Evolutionary conservation across 148 eudicot genomes (phyloP).

Genomic region (Simmondsia chinensis): DNA sequence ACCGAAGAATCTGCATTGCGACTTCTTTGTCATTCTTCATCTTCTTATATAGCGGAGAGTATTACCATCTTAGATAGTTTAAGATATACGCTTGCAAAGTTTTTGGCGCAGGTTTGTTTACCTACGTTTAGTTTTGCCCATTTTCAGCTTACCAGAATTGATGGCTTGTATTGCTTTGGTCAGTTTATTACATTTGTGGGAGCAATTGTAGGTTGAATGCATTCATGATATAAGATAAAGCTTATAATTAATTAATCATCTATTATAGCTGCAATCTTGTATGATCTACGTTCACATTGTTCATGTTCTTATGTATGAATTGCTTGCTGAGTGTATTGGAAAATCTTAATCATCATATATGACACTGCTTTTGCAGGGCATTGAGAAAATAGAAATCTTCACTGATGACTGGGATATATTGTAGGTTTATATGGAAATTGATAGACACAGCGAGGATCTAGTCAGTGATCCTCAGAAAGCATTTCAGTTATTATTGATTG

Average conservation of each 20-base stretch:
- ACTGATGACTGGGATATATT: too few relatives aligned
- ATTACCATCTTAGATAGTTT: conserved; percentile 58
- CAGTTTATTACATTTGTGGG: not conserved
- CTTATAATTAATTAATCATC: too few relatives aligned
- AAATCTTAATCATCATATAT: too few relatives aligned
- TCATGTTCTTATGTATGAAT: too few relatives aligned
- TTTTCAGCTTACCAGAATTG: not conserved
- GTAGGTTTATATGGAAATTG: conserved; percentile 78
- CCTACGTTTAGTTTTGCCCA: not conserved
- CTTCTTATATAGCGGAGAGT: conserved; percentile 69
- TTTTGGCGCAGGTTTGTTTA: conserved; percentile 77
- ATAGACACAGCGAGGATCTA: conserved; percentile 58
- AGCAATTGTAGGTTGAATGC: too few relatives aligned
- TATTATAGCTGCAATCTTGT: too few relatives aligned
- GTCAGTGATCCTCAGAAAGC: conserved; percentile 65
- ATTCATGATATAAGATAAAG: too few relatives aligned
- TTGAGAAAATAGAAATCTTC: too few relatives aligned
- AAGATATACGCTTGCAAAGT: conserved; percentile 61
- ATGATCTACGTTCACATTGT: too few relatives aligned
- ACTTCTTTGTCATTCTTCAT: conserved; percentile 49
- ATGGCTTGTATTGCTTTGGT: not conserved
- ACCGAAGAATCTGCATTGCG: conserved; percentile 58
- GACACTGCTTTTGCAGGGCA: too few relatives aligned
- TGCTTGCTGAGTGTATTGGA: too few relatives aligned
- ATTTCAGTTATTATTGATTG: conserved; percentile 44